These are phyloP conservation scores for Fusarium sp. DNA, from an alignment of 2,329 filamentous ascomycete genomes.

Conservation along the genomic window DNA sequence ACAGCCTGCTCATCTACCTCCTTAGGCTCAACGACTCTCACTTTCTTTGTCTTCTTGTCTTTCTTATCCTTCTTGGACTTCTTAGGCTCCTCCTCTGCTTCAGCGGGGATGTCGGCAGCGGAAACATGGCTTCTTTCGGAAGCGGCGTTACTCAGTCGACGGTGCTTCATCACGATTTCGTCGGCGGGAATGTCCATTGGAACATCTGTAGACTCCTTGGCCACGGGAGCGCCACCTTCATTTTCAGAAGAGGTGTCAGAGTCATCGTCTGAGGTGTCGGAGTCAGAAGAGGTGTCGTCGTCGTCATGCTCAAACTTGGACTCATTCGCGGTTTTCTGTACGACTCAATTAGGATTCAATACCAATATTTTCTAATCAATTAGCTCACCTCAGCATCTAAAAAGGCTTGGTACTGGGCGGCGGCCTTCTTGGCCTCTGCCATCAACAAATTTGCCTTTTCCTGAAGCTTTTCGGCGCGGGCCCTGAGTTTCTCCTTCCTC, in stretches of 20 bases:
- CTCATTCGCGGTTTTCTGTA: slow-evolving; percentile 32
- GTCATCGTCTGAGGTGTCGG: slow-evolving; percentile 37
- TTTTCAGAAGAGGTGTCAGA: slow-evolving; percentile 41
- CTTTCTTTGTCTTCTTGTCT: slow-evolving; percentile 49
- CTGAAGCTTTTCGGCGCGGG: slow-evolving; percentile 55
- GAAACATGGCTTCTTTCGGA: slow-evolving; percentile 44
- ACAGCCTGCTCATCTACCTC: slow-evolving; percentile 44
- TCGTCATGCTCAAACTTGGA: slow-evolving; percentile 37
- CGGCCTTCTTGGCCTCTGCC: slow-evolving; percentile 55
- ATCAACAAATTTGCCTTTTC: slow-evolving; percentile 55
- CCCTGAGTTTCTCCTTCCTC: slow-evolving; percentile 54
- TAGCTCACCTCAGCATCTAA: slow-evolving; percentile 43
- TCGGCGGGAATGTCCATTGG: slow-evolving; percentile 46
- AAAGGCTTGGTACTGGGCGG: slow-evolving; percentile 48
- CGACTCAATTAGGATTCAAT: slow-evolving; percentile 3
- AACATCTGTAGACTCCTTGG: slow-evolving; percentile 42
- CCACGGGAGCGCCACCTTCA: slow-evolving; percentile 43
- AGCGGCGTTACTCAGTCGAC: slow-evolving; percentile 50
- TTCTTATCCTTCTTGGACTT: slow-evolving; percentile 49
- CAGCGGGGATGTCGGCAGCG: slow-evolving; percentile 23
- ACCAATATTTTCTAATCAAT: not conserved
- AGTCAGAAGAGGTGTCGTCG: slow-evolving; percentile 38
- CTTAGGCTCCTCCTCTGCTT: slow-evolving; percentile 42
- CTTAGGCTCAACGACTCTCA: slow-evolving; percentile 22
- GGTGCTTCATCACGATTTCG: slow-evolving; percentile 52